Conservation (phyloP, 2,329 filamentous ascomycete genomes). For the Fusarium mangiferae region DNA sequence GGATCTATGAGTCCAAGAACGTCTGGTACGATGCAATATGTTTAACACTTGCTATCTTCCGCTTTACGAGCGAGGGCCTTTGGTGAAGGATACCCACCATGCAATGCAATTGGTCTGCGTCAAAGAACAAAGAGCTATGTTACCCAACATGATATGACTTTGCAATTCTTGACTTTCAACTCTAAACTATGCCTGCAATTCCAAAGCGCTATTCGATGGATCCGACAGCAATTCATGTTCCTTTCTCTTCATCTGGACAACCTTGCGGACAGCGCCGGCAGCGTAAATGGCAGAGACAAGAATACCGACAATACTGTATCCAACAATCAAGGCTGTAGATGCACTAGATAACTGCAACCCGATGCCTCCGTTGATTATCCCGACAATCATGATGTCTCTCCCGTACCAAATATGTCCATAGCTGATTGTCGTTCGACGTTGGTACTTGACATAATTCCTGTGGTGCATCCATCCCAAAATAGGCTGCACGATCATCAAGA, state of each 20-base stretch:
- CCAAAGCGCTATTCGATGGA: not conserved
- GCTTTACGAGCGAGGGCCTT: accelerated
- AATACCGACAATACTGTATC: not conserved
- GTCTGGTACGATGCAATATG: accelerated
- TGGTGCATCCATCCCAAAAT: conserved; percentile 8
- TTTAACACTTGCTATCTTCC: not conserved
- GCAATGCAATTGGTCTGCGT: not conserved
- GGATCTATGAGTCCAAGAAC: not conserved
- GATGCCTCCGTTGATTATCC: not conserved
- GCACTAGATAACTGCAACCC: not conserved
- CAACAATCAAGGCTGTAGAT: not conserved
- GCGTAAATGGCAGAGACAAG: not conserved
- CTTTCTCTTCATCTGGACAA: not conserved
- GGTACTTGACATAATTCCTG: not conserved
- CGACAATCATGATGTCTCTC: not conserved
- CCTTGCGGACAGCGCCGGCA: not conserved
- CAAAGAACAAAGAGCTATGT: not conserved
- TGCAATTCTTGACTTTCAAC: not conserved
- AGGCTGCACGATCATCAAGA: not conserved
- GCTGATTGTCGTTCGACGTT: not conserved
- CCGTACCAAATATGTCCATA: conserved; percentile 2
- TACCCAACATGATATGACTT: not conserved
- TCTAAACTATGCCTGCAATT: not conserved
- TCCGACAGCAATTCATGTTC: not conserved
- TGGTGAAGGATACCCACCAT: not conserved